Conservation (phyloP, 768 basidiomycete genomes). For the Suillus subaureus region DNA sequence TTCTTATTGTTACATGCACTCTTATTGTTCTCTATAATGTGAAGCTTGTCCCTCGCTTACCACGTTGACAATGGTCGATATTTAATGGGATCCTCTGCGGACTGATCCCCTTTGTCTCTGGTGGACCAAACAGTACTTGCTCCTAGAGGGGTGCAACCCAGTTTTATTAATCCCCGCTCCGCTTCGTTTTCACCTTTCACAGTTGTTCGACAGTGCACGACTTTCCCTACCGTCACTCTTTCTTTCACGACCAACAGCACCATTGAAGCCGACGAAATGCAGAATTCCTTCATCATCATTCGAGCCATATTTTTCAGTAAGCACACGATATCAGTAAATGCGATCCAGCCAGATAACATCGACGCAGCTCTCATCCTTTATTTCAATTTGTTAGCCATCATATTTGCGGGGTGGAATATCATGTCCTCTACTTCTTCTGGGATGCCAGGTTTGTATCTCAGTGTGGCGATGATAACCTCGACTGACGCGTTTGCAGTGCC, state of each 20-base stretch:
- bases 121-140: slow-evolving; percentile 19
- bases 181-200: slow-evolving; percentile 1
- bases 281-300: slow-evolving; percentile 56
- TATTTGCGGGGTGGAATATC: slow-evolving; percentile 63
- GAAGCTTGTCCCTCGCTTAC: neutral
- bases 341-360: slow-evolving; percentile 5
- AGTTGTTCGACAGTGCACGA: neutral
- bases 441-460: slow-evolving; percentile 37
- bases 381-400: slow-evolving; percentile 52
- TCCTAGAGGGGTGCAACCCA: slow-evolving; percentile 12
- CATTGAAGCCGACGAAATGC: slow-evolving; percentile 32
- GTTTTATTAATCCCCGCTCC: slow-evolving; percentile 1
- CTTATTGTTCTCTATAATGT: slow-evolving; percentile 24
- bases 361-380: slow-evolving; percentile 44
- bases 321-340: slow-evolving; percentile 18
- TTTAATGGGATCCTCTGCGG: slow-evolving; percentile 14
- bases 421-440: slow-evolving; percentile 38
- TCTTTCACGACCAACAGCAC: slow-evolving; percentile 20
- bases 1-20: slow-evolving; percentile 19
- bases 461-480: slow-evolving; percentile 4
- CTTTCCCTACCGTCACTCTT: slow-evolving; percentile 1
- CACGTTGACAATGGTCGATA: slow-evolving; percentile 15
- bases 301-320: slow-evolving; percentile 62
- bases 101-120: slow-evolving; percentile 20
- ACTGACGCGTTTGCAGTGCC: slow-evolving; percentile 36